Evolutionary conservation across 1,284 basidiomycete species (phyloP), one percentile per base, ranked within the genome.

Genomic region (Amylostereum chailletii): DNA sequence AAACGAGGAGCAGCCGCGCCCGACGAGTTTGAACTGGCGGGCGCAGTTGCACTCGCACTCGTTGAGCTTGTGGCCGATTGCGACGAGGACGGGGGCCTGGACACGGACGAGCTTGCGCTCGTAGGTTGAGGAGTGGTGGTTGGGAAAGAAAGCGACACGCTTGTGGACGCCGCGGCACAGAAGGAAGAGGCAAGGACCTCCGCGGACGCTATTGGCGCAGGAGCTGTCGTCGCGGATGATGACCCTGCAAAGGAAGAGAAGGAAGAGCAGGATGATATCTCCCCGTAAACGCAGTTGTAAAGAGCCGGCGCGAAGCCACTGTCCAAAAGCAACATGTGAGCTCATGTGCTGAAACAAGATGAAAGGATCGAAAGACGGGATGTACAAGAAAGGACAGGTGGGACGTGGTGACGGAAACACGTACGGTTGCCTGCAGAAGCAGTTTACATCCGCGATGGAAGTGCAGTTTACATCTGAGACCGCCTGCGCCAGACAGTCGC

Each of bases 111-210:
- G 36, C 42, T 7, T 9, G 45, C 29, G 19, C 19, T 19, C 19
- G 19, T 19, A 7, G 40, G 30, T n/a, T 42, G 39, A 3, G 47
- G 48, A 41, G 53, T 51, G 10, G 54, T 47, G 7, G 51, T 41
- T 8, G 54, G 9, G 42, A 57, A 57, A n/a, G 52, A 50, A 34
- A 57, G 46, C 7, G 55, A 52, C 6, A 38, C 37, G 33, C 38
- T 51, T 32, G 41, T 34, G 45, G 31, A 47, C 7, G 49, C 48
- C 26, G 56, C 26, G 6, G 48, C 44, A 30, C 55, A 57, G 46
- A 57, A 57, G 33, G 49, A 46, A 36, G 53, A 34, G 3, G 55
- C 55, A 11, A 57, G 52, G 3, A 3, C 39, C 42, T 56, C 52
- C 1, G 55, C 55, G 2, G 52, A 45, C 30, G 44, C 42, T 6